phyloP scores from a whole-genome alignment of 306 rosid genomes.

The Gleditsia sinensis region DNA sequence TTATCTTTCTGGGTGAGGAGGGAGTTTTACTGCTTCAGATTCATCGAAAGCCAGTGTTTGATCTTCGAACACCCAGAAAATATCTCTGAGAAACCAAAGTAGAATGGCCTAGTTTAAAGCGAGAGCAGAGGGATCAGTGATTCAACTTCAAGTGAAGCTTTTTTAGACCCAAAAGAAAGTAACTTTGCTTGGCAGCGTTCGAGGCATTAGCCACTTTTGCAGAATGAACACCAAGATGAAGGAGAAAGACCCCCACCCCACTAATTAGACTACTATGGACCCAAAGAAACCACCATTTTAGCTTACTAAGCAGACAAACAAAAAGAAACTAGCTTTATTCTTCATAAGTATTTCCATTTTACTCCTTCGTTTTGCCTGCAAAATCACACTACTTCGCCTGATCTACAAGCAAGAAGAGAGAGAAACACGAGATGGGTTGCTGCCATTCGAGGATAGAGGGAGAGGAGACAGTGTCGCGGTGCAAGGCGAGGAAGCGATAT shows the following conservation, averaged over 20 bases:
- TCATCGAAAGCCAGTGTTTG: neutral
- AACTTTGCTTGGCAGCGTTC: neutral
- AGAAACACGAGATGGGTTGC: conserved; percentile 50
- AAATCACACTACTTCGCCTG: conserved; percentile 10
- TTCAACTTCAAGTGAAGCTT: neutral
- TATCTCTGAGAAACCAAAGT: neutral
- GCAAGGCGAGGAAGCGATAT: conserved; percentile 66
- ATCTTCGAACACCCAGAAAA: neutral
- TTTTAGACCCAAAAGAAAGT: conserved; percentile 21
- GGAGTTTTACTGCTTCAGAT: neutral
- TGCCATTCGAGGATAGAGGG: conserved; percentile 60
- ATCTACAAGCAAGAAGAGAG: no score
- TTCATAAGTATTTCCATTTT: neutral
- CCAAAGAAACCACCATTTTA: neutral
- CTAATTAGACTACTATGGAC: neutral
- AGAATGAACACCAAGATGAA: no score
- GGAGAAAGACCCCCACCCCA: no score
- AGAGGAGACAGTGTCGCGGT: conserved; percentile 61
- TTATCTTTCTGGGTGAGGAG: neutral
- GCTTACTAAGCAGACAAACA: neutral
- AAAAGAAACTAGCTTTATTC: neutral
- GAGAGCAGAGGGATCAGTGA: neutral
- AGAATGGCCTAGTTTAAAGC: neutral
- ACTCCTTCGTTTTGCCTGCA: neutral
- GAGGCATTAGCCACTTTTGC: neutral